Evolutionary conservation across 2,329 filamentous ascomycete species (phyloP).

Genomic region (Teratosphaeriaceae sp.): DNA sequence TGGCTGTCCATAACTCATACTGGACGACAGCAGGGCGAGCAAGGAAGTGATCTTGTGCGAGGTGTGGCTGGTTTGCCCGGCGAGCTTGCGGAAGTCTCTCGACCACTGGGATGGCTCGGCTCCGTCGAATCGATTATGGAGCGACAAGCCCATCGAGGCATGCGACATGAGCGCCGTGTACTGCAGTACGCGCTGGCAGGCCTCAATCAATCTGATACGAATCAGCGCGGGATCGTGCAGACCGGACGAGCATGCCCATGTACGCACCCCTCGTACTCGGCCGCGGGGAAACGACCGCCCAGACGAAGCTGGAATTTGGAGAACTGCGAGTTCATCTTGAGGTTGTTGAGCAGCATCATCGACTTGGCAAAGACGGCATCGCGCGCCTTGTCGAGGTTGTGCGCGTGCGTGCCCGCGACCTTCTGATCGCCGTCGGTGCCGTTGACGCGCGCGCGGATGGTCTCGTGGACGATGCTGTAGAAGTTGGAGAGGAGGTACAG

Average conservation of each 20-base stretch:
- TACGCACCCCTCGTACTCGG: constrained; percentile 49
- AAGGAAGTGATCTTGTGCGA: constrained; percentile 62
- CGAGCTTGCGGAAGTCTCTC: constrained; percentile 51
- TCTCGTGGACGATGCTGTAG: constrained; percentile 64
- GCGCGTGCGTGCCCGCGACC: constrained; percentile 46
- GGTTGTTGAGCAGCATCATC: constrained; percentile 56
- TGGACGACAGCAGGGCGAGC: constrained; percentile 61
- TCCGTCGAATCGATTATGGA: constrained; percentile 27
- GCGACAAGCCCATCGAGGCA: constrained; percentile 49
- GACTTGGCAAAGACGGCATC: constrained; percentile 61
- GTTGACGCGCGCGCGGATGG: constrained; percentile 54
- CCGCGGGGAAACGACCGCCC: constrained; percentile 62
- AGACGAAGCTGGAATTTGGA: constrained; percentile 63
- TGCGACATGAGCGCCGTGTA: constrained; percentile 62
- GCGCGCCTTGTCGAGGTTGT: constrained; percentile 50
- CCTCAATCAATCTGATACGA: constrained; percentile 48
- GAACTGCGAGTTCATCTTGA: constrained; percentile 58
- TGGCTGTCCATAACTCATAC: constrained; percentile 58
- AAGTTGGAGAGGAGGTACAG: constrained; percentile 69
- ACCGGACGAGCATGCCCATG: too few species aligned
- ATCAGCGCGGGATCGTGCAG: too few species aligned
- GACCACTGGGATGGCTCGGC: constrained; percentile 49
- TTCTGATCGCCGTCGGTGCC: constrained; percentile 49
- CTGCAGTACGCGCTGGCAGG: constrained; percentile 55
- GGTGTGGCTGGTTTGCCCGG: constrained; percentile 51